A percentile compares a stretch with the other conserved stretches of the same genome.
Conservation (phyloP, 1,284 basidiomycete species). For the Pyrrhoderma noxium region DNA sequence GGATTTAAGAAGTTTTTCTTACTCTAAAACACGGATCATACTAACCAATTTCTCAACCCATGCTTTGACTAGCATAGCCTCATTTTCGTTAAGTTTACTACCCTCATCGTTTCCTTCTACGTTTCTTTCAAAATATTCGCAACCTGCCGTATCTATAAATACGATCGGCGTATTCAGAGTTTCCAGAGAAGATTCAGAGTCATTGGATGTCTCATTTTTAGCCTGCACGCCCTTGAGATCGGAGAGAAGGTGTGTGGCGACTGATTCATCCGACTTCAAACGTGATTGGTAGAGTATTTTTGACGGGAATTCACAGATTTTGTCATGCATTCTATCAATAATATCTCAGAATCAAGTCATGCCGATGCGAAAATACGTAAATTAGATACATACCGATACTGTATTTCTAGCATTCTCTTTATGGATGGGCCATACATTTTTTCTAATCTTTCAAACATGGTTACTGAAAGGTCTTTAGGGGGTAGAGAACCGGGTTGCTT, state of each 20-base stretch:
- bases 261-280: slow-evolving; percentile 66
- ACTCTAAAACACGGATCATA: slow-evolving; percentile 9
- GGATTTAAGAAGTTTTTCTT: neutral
- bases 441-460: slow-evolving; percentile 88
- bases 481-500: slow-evolving; percentile 27
- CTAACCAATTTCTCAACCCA: slow-evolving; percentile 78
- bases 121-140: slow-evolving; percentile 82
- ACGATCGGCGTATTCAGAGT: slow-evolving; percentile 69
- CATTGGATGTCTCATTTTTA: slow-evolving; percentile 36
- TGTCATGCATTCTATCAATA: slow-evolving; percentile 69
- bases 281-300: slow-evolving; percentile 71
- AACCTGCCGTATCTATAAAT: slow-evolving; percentile 92
- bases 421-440: slow-evolving; percentile 77
- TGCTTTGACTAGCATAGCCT: slow-evolving; percentile 74
- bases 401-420: slow-evolving; percentile 81
- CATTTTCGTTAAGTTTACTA: slow-evolving; percentile 89
- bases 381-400: slow-evolving; percentile 61
- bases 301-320: slow-evolving; percentile 86
- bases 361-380: neutral
- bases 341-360: neutral
- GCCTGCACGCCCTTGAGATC: slow-evolving; percentile 39
- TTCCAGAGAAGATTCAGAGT: slow-evolving; percentile 39
- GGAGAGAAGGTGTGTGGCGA: slow-evolving; percentile 61
- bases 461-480: slow-evolving; percentile 79
- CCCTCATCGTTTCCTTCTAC: slow-evolving; percentile 62